A percentile compares a stretch with the other conserved stretches of the same genome.
These are phyloP conservation scores for Strigomonas culicis DNA, from an alignment of 208 protist genomes.

Conservation along the genomic window DNA sequence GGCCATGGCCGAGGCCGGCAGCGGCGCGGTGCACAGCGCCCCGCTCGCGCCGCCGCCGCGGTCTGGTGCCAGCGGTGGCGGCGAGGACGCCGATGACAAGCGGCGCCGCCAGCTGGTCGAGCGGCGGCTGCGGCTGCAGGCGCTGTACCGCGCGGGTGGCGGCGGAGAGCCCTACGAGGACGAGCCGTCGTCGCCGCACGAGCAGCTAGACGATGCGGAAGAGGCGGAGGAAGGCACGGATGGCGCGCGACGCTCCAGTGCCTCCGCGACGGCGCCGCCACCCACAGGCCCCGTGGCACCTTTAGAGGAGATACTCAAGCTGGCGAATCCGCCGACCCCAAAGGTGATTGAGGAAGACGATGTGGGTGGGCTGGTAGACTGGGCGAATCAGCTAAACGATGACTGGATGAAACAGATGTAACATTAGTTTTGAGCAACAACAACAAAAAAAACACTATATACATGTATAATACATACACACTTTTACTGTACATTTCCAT, in stretches of 20 bases:
- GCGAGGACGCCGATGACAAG: neutral
- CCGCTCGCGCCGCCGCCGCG: neutral
- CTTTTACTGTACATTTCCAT: too few species aligned
- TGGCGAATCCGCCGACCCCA: neutral
- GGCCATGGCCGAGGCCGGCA: neutral
- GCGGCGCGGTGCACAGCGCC: constrained; percentile 1
- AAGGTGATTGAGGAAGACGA: constrained; percentile 29
- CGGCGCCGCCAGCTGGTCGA: neutral
- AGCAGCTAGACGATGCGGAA: neutral
- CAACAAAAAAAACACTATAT: neutral
- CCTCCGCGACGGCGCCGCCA: neutral
- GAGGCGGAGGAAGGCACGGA: neutral
- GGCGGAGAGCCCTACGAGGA: neutral
- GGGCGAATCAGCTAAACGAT: constrained; percentile 45
- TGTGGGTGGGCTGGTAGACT: constrained; percentile 35
- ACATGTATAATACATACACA: too few species aligned
- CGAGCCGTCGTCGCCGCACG: constrained; percentile 1
- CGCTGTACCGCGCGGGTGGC: neutral
- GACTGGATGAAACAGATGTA: constrained; percentile 30
- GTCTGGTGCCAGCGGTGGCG: neutral
- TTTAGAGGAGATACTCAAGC: constrained; percentile 5
- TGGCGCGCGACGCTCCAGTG: too few species aligned
- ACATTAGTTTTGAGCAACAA: neutral
- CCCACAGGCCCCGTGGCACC: neutral
- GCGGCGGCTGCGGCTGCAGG: neutral